phyloP scores from a whole-genome alignment of 805 yeast species.

The Hanseniaspora occidentalis region DNA sequence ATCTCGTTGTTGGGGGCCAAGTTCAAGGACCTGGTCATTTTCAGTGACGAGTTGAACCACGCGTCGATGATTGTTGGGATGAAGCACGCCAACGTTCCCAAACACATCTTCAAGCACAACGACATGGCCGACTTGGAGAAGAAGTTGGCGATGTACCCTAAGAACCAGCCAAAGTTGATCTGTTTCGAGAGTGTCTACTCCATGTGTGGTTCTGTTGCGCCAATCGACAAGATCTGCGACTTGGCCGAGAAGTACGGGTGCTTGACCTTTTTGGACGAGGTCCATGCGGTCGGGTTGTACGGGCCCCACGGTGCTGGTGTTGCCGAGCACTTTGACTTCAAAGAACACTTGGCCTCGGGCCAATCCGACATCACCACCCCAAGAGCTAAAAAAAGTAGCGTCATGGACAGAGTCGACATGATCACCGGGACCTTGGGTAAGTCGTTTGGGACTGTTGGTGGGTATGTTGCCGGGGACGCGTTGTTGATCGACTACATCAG shows the following conservation, averaged over 20 bases:
- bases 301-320: constrained; percentile 99
- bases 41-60: constrained; percentile 88
- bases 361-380: constrained; percentile 32
- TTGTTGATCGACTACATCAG: constrained; percentile 88
- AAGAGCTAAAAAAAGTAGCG: constrained; percentile 33
- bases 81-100: constrained; percentile 74
- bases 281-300: constrained; percentile 97
- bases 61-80: constrained; percentile 98
- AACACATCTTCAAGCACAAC: constrained; percentile 87
- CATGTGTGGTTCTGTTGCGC: constrained; percentile 97
- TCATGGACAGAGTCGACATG: constrained; percentile 86
- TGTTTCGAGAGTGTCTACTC: constrained; percentile 97
- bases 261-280: constrained; percentile 92
- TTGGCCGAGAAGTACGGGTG: constrained; percentile 97
- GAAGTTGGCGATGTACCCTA: constrained; percentile 67
- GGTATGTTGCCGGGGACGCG: constrained; percentile 85
- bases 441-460: constrained; percentile 95
- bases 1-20: constrained; percentile 84
- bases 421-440: constrained; percentile 96
- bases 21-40: constrained; percentile 78
- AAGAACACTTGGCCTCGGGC: constrained; percentile 62
- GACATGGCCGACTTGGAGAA: constrained; percentile 74
- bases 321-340: constrained; percentile 90
- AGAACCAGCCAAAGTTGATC: constrained; percentile 81
- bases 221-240: constrained; percentile 84